Base-by-base conservation (phyloP, 805 yeast species). In the Cyberlindnera maritima region DNA sequence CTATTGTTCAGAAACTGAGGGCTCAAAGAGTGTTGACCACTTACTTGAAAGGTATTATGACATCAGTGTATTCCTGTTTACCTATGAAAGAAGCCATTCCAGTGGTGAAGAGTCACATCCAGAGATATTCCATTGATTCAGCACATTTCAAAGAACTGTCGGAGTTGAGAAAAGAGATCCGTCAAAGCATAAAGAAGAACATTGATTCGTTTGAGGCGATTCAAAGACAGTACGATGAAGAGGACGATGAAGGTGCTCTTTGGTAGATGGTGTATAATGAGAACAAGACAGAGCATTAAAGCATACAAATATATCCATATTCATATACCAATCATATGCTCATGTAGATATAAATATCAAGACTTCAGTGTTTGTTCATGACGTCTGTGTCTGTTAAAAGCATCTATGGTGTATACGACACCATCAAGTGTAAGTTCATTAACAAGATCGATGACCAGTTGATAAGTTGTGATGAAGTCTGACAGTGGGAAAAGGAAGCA, bases 191-290 rank as follows among this genome's bases (percentile, higher is more conserved):
- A 11, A 4, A 33, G 20, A 41, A 21, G 31, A 46, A 54, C n/a
- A 47, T 50, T 11, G 41, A 44, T 11, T 41, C 44, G 34, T 61
- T 58, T 38, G 52, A 49, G 36, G 54, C 55, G 15, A 33, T 61
- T 37, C 65, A 61, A 42, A 43, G 54, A 35, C 61, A 60, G 41
- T 58, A 52, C 29, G 66, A 59, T 43, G 62, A 61, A 39, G 64
- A 62, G 46, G 66, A 63, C 21, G 67, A 63, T 14, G 65, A 60
- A 32, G 56, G 50, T 39, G 48, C 62, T 18, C 38, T 61, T n/a
- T 63, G 65, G 65, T 62, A 47, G n/a, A 19, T 26, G 9, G 6
- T 20, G n/a, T n/a, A n/a, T n/a, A 19, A 34, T 34, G 36, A 34
- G 25, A 34, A 36, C 39, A 21, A 21, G 36, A 34, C 23, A 34